These are phyloP conservation scores for Rhizopus microsporus DNA, from an alignment of 371 early-diverging fungal species.

Conservation along the genomic window DNA sequence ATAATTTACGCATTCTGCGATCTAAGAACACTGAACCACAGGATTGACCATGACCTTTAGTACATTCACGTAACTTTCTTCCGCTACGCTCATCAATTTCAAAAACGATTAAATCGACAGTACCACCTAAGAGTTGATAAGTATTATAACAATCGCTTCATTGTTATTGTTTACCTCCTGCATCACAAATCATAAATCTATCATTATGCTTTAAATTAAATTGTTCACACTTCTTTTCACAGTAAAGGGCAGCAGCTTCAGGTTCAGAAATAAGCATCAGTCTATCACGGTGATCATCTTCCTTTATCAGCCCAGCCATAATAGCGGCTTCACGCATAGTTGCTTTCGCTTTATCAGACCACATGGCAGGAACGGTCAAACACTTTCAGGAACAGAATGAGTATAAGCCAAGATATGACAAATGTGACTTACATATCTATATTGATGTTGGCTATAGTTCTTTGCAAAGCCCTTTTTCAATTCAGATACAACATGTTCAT, in stretches of 20 bases:
- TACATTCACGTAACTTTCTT: constrained; percentile 53
- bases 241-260: constrained; percentile 56
- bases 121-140: constrained; percentile 22
- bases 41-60: constrained; percentile 62
- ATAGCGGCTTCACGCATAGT: constrained; percentile 55
- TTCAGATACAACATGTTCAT: constrained; percentile 40
- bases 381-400: constrained; percentile 23
- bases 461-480: constrained; percentile 48
- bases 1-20: constrained; percentile 58
- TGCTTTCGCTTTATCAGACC: constrained; percentile 53
- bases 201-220: constrained; percentile 48
- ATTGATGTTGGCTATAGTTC: constrained; percentile 46
- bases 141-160: not conserved
- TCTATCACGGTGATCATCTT: constrained; percentile 44
- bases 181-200: constrained; percentile 57
- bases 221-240: constrained; percentile 54
- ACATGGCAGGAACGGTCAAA: constrained; percentile 58
- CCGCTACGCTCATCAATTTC: constrained; percentile 43
- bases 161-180: constrained; percentile 33
- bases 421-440: constrained; percentile 31
- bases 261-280: constrained; percentile 52
- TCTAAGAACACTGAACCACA: constrained; percentile 63
- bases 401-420: not conserved
- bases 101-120: constrained; percentile 42
- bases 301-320: constrained; percentile 43